These are phyloP conservation scores for Blastobotrys terrestris DNA, from an alignment of 805 yeast species.

Conservation along the genomic window DNA sequence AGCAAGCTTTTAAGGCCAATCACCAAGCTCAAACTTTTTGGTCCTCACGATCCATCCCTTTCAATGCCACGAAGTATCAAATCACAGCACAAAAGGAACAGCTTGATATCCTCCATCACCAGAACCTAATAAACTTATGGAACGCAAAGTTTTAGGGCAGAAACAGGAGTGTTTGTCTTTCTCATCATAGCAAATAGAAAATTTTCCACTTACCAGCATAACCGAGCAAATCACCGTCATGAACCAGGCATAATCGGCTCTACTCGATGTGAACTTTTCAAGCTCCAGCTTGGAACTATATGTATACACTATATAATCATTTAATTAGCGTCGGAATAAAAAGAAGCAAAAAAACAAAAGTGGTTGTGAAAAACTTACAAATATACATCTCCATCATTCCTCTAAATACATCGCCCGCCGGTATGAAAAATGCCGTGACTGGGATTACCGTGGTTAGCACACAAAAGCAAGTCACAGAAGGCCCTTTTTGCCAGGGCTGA, in stretches of 20 bases:
- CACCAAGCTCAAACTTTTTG: conserved; percentile 3
- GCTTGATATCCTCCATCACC: conserved; percentile 33
- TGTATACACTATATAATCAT: conserved; percentile 15
- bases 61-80: conserved; percentile 20
- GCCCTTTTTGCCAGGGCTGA: not conserved
- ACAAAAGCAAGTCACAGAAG: not conserved
- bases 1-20: not conserved
- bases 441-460: not conserved
- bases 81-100: conserved; percentile 10
- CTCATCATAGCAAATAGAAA: not conserved
- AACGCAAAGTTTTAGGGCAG: conserved; percentile 28
- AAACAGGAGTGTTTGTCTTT: conserved; percentile 25
- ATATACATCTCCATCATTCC: not conserved
- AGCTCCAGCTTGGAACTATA: conserved; percentile 19
- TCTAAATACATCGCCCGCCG: not conserved
- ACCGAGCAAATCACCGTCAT: conserved; percentile 16
- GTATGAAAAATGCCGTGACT: conserved; percentile 20
- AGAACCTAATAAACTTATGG: conserved; percentile 29
- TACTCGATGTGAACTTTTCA: conserved; percentile 14
- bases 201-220: conserved; percentile 19
- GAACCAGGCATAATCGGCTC: conserved; percentile 24
- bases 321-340: not conserved
- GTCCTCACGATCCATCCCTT: conserved; percentile 19
- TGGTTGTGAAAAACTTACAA: conserved; percentile 2
- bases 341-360: not conserved